phyloP scores from a whole-genome alignment of 2,329 filamentous ascomycete species.

The Fusarium sp. region DNA sequence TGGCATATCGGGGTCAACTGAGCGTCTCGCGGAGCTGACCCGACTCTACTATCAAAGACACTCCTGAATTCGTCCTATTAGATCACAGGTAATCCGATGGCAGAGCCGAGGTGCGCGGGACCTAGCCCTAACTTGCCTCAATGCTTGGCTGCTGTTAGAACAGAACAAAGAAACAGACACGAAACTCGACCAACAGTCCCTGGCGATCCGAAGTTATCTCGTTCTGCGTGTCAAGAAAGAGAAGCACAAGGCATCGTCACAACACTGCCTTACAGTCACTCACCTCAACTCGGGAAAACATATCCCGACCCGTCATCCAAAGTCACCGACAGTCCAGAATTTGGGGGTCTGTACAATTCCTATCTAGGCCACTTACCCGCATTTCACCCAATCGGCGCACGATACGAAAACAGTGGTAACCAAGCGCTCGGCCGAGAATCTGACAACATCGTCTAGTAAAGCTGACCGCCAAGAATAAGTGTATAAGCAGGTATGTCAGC shows the following conservation, averaged over 20 bases:
- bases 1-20: background rate
- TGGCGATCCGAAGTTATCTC: background rate
- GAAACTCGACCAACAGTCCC: background rate
- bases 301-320: background rate
- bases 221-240: too few relatives aligned
- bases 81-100: background rate
- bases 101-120: too few relatives aligned
- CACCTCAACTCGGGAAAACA: background rate
- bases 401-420: background rate
- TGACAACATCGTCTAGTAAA: background rate
- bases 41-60: background rate
- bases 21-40: background rate
- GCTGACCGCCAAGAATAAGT: constrained; percentile 19
- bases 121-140: too few relatives aligned
- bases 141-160: too few relatives aligned
- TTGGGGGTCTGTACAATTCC: background rate
- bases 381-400: background rate
- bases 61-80: background rate
- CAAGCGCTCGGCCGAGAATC: background rate
- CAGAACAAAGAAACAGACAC: background rate
- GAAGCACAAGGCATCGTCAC: background rate
- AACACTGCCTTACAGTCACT: background rate
- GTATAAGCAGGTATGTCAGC: constrained; percentile 9
- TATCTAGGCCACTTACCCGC: background rate
- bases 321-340: background rate